A percentile compares a stretch with the other conserved stretches of the same genome.
phyloP scores from a whole-genome alignment of 2,329 filamentous ascomycete species.

The Pyrenophora teres region DNA sequence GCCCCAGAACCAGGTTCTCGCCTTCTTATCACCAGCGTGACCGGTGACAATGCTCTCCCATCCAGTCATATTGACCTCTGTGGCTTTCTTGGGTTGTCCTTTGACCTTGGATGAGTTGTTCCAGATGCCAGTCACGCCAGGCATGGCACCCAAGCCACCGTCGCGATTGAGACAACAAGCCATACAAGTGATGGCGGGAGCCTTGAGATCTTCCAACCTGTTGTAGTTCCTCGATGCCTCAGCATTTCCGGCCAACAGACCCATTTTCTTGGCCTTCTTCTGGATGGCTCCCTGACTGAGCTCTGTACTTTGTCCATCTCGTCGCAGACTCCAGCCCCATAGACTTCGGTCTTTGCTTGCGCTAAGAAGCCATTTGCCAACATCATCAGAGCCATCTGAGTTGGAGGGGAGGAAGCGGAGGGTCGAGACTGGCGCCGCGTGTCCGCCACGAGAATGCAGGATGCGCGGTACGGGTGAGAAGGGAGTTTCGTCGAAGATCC shows the following conservation, averaged over 20 bases:
- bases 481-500: conserved; percentile 93
- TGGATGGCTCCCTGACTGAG: conserved; percentile 88
- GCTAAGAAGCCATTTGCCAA: conserved; percentile 92
- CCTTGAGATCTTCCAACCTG: conserved; percentile 75
- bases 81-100: conserved; percentile 68
- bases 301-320: conserved; percentile 91
- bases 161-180: conserved; percentile 92
- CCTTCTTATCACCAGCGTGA: conserved; percentile 81
- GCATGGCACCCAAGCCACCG: conserved; percentile 85
- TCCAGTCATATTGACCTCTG: conserved; percentile 77
- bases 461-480: conserved; percentile 86
- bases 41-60: conserved; percentile 98
- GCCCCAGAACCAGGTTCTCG: conserved; percentile 98
- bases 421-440: conserved; percentile 82
- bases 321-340: conserved; percentile 94
- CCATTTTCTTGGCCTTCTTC: conserved; percentile 86
- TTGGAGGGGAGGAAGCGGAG: conserved; percentile 85
- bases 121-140: conserved; percentile 81
- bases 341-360: conserved; percentile 87
- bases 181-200: conserved; percentile 88
- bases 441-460: conserved; percentile 83
- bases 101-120: conserved; percentile 69
- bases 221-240: conserved; percentile 65
- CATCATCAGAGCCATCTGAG: conserved; percentile 84
- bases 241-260: conserved; percentile 65